phyloP scores from a whole-genome alignment of 1,284 basidiomycete species.

The Moniliophthora roreri region DNA sequence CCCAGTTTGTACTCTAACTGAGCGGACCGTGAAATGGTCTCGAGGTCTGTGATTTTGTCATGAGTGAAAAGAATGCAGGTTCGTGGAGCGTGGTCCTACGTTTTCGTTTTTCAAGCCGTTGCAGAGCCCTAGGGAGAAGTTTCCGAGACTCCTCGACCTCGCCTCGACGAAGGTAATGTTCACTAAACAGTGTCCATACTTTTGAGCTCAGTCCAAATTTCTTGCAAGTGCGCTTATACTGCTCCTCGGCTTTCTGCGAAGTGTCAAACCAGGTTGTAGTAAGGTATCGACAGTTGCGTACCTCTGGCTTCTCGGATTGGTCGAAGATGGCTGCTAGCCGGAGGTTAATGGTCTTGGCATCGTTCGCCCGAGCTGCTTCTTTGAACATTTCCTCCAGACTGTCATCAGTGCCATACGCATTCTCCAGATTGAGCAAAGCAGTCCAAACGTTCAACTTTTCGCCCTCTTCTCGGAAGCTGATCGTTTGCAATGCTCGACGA shows the following conservation, averaged over 20 bases:
- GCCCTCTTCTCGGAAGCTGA: slow-evolving; percentile 94
- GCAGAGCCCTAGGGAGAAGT: slow-evolving; percentile 86
- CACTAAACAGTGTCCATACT: slow-evolving; percentile 89
- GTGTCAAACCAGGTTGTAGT: not conserved
- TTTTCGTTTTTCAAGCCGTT: slow-evolving; percentile 93
- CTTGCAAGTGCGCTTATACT: slow-evolving; percentile 82
- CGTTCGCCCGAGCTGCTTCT: slow-evolving; percentile 89
- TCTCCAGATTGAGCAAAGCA: slow-evolving; percentile 94
- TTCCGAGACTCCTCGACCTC: slow-evolving; percentile 81
- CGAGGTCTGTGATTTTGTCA: slow-evolving; percentile 68
- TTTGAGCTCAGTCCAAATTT: slow-evolving; percentile 93
- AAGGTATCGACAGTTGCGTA: slow-evolving; percentile 36
- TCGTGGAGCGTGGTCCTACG: slow-evolving; percentile 56
- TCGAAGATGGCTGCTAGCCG: slow-evolving; percentile 86
- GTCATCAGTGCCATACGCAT: slow-evolving; percentile 87
- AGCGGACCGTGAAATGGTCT: slow-evolving; percentile 93
- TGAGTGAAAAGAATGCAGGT: not conserved
- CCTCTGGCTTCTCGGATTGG: slow-evolving; percentile 80
- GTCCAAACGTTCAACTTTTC: slow-evolving; percentile 99
- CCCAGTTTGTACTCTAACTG: slow-evolving; percentile 95
- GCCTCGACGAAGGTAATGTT: slow-evolving; percentile 74
- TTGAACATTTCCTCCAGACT: slow-evolving; percentile 81
- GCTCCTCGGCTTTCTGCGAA: slow-evolving; percentile 80
- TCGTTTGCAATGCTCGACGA: slow-evolving; percentile 81
- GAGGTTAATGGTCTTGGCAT: slow-evolving; percentile 88